Percentiles rank a stretch among this genome's conserved stretches.
Conservation (phyloP, 345 rosid species). For the Syzygium aqueum region DNA sequence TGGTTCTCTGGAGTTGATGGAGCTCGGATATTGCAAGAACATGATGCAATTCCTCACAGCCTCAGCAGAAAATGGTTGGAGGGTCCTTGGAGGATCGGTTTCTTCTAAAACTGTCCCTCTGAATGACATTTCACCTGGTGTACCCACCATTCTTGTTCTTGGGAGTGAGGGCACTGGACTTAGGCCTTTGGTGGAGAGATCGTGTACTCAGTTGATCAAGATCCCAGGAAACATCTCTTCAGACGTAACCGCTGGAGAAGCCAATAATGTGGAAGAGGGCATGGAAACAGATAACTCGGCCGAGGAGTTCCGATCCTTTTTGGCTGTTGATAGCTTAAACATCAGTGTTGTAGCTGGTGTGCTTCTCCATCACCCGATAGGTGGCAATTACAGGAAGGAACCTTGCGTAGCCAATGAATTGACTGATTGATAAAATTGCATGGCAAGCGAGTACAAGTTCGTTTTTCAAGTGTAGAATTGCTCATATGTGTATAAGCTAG, state of each 20-base stretch:
- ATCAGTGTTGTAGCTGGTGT: conserved; percentile 99
- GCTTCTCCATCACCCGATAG: conserved; percentile 77
- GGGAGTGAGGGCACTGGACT: conserved; percentile 95
- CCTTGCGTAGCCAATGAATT: neutral
- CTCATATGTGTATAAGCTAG: too few species aligned
- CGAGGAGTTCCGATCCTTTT: conserved; percentile 44
- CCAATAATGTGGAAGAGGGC: conserved; percentile 17
- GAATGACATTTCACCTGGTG: conserved; percentile 50
- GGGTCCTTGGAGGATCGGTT: conserved; percentile 85
- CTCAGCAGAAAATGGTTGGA: conserved; percentile 92
- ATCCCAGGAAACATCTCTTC: conserved; percentile 63
- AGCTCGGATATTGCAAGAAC: conserved; percentile 88
- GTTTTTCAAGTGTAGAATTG: too few species aligned
- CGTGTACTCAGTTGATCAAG: conserved; percentile 68
- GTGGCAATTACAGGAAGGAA: conserved; percentile 14
- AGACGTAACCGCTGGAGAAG: conserved; percentile 22
- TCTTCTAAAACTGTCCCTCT: conserved; percentile 62
- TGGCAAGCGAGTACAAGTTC: too few species aligned
- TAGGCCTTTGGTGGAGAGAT: conserved; percentile 92
- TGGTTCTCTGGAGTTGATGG: conserved; percentile 91
- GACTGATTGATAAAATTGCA: neutral
- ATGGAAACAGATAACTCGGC: conserved; percentile 15
- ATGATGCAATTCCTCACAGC: conserved; percentile 91
- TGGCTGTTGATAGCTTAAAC: conserved; percentile 98
- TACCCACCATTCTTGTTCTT: conserved; percentile 79